These are phyloP conservation scores for Rhododendron vialii DNA, from an alignment of 148 eudicot species.

Conservation along the genomic window DNA sequence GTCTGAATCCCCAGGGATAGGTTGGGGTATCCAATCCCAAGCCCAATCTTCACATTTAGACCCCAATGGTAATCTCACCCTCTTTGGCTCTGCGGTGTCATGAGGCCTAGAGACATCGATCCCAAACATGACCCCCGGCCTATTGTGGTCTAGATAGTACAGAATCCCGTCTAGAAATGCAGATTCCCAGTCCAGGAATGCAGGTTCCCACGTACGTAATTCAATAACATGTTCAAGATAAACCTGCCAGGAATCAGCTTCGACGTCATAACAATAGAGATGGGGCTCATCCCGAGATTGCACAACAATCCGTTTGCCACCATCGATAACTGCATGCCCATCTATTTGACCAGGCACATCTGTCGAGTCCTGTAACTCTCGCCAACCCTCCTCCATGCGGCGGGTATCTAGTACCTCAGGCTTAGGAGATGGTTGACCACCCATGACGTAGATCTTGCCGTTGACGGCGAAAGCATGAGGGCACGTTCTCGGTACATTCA, in stretches of 20 bases:
- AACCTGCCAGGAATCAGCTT: not conserved
- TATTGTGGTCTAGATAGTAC: not conserved
- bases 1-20: not conserved
- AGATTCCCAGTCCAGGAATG: not conserved
- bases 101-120: not conserved
- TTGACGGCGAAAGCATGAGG: too few relatives aligned
- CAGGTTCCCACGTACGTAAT: too few relatives aligned
- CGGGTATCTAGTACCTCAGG: too few relatives aligned
- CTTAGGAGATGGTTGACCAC: too few relatives aligned
- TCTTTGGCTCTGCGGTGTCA: not conserved
- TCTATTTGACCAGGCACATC: not conserved
- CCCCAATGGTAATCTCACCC: not conserved
- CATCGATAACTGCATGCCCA: not conserved
- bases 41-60: not conserved
- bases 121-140: not conserved
- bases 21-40: not conserved
- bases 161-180: not conserved
- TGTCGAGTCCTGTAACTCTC: not conserved
- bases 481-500: too few relatives aligned
- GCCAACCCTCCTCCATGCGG: not conserved
- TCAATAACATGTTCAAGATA: not conserved
- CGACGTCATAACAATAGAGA: not conserved
- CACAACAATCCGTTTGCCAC: not conserved
- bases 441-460: too few relatives aligned
- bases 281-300: not conserved